These are phyloP conservation scores for Albugo candida DNA, from an alignment of 352 stramenopile genomes.

Conservation along the genomic window DNA sequence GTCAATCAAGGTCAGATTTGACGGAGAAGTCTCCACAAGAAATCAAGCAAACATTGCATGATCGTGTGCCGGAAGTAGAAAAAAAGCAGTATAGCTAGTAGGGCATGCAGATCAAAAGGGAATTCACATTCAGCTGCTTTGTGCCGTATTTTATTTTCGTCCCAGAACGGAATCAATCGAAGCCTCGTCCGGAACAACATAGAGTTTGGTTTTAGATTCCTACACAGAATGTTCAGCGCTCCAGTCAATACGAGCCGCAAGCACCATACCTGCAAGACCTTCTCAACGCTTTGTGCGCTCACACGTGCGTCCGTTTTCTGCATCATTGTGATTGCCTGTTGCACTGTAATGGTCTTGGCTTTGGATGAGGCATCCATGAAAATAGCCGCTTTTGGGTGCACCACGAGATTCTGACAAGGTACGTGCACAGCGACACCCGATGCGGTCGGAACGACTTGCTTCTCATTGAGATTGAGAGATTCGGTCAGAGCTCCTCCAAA, in stretches of 20 bases:
- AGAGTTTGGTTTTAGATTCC: background rate
- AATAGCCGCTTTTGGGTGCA: constrained; percentile 25
- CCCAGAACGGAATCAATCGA: background rate
- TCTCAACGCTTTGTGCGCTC: constrained; percentile 33
- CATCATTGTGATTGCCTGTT: background rate
- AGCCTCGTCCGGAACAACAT: background rate
- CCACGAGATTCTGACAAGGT: constrained; percentile 60
- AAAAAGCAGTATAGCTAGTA: background rate
- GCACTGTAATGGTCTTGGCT: background rate
- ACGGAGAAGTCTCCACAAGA: too few species aligned
- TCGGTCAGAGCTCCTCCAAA: constrained; percentile 51
- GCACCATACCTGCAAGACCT: constrained; percentile 20
- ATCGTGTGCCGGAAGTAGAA: background rate
- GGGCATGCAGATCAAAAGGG: background rate
- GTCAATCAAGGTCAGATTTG: too few species aligned
- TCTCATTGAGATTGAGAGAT: constrained; percentile 24
- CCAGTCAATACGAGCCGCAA: background rate
- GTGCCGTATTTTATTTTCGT: background rate
- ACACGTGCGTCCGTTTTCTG: constrained; percentile 22
- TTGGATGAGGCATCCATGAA: constrained; percentile 40
- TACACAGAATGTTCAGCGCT: background rate
- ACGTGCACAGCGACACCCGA: constrained; percentile 35
- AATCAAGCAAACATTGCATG: too few species aligned
- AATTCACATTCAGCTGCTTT: background rate
- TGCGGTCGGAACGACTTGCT: constrained; percentile 28